Evolutionary conservation across 2,329 filamentous ascomycete genomes (phyloP).

Genomic region (Hortaea sp.): DNA sequence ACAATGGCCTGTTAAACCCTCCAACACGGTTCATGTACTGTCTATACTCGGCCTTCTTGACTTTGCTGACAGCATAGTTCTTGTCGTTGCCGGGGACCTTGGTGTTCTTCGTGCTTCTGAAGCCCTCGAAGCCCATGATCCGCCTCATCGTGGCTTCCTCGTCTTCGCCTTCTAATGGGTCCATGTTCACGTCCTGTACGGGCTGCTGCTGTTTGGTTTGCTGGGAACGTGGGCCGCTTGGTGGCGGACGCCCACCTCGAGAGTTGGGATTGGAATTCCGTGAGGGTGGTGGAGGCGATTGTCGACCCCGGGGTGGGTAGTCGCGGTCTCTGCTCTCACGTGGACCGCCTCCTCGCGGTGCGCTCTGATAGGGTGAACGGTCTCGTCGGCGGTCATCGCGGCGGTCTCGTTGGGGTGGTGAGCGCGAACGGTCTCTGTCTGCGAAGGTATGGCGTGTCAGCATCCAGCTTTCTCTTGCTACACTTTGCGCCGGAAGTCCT

Average conservation of each 20-base stretch:
- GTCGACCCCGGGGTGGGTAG: slow-evolving; percentile 7
- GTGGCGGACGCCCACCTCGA: neutral
- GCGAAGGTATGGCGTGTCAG: slow-evolving; percentile 6
- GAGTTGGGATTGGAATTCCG: neutral
- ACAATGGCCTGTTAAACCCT: slow-evolving; percentile 68
- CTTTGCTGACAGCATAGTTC: slow-evolving; percentile 71
- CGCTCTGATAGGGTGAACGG: slow-evolving; percentile 14
- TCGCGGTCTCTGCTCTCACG: slow-evolving; percentile 11
- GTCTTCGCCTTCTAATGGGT: slow-evolving; percentile 38
- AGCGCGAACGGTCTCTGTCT: slow-evolving; percentile 23
- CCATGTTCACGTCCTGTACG: slow-evolving; percentile 10
- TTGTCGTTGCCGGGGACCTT: slow-evolving; percentile 79
- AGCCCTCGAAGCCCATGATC: slow-evolving; percentile 83
- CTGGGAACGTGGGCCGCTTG: slow-evolving; percentile 1
- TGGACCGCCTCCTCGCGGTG: slow-evolving; percentile 2
- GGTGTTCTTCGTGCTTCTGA: slow-evolving; percentile 77
- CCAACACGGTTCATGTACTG: slow-evolving; percentile 92
- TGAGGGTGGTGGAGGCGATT: slow-evolving; percentile 2
- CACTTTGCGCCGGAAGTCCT: too few relatives aligned
- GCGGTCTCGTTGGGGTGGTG: slow-evolving; percentile 19
- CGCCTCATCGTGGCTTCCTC: slow-evolving; percentile 65
- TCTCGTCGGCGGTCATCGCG: slow-evolving; percentile 20
- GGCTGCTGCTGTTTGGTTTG: slow-evolving; percentile 2
- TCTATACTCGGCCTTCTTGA: slow-evolving; percentile 88
- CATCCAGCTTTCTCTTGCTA: too few relatives aligned